A percentile compares a stretch with the other conserved stretches of the same genome.
Conservation (phyloP, 164 flowering plant species). For the Aristolochia fimbriata region DNA sequence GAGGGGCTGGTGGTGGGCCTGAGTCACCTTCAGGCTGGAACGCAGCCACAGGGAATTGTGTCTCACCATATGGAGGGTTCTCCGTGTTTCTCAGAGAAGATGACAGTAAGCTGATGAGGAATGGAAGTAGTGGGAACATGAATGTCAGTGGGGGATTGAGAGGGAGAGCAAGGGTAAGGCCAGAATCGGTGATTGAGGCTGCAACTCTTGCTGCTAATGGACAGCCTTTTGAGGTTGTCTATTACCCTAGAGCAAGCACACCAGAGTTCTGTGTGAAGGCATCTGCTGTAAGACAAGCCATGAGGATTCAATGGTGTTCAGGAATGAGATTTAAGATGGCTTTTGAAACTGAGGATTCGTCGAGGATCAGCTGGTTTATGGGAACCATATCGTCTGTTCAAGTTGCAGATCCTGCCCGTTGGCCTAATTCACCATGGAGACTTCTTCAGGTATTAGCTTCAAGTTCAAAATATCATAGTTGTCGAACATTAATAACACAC, state of each 20-base stretch:
- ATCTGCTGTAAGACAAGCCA: constrained; percentile 47
- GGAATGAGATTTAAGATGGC: constrained; percentile 99
- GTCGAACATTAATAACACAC: too few species aligned
- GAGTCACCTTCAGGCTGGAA: constrained; percentile 51
- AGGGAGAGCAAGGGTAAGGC: constrained; percentile 34
- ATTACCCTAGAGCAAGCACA: constrained; percentile 78
- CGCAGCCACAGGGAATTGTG: constrained; percentile 26
- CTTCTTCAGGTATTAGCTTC: constrained; percentile 65
- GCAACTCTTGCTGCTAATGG: constrained; percentile 57
- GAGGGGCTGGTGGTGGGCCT: constrained; percentile 37
- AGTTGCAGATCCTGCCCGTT: constrained; percentile 70
- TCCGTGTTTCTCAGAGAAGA: constrained; percentile 48
- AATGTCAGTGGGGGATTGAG: constrained; percentile 17
- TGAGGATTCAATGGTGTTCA: constrained; percentile 63
- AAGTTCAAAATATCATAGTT: not conserved
- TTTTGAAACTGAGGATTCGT: constrained; percentile 93
- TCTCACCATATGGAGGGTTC: constrained; percentile 44
- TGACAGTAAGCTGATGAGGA: constrained; percentile 31
- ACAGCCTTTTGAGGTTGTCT: constrained; percentile 70
- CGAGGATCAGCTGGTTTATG: constrained; percentile 97
- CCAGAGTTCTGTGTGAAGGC: constrained; percentile 88
- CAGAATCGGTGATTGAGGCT: constrained; percentile 66
- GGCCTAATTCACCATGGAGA: constrained; percentile 98
- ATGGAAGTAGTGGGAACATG: constrained; percentile 19
- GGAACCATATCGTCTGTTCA: constrained; percentile 81